Conservation (phyloP, 305 asterid species). For the Solanum hybrid region DNA sequence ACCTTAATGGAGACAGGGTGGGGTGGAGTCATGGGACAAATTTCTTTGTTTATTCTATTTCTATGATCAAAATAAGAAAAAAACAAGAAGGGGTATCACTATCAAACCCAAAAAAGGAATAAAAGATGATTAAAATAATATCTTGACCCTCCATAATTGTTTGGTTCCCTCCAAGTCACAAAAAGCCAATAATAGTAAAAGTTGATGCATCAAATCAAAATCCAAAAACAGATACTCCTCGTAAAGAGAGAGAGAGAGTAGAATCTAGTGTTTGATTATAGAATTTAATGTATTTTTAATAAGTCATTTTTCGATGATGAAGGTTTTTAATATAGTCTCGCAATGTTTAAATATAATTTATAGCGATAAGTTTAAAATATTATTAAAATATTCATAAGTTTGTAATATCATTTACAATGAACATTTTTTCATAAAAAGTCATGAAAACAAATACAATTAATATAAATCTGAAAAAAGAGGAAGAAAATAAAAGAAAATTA, state of each 20-base stretch:
- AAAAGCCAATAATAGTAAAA: not conserved
- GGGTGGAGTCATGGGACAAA: not conserved
- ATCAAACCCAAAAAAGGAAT: not conserved
- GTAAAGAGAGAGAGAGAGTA: not conserved
- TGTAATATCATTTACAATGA: not conserved
- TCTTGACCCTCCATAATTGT: not conserved
- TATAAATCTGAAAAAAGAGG: not conserved
- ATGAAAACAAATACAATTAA: too few relatives aligned
- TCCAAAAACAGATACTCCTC: not conserved
- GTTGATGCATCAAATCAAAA: not conserved
- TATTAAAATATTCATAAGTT: too few relatives aligned
- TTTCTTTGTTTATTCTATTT: too few relatives aligned
- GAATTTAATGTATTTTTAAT: too few relatives aligned
- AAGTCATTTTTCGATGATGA: too few relatives aligned
- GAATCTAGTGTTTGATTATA: not conserved
- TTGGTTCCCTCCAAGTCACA: not conserved
- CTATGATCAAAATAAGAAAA: not conserved
- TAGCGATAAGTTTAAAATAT: not conserved
- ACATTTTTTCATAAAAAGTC: not conserved
- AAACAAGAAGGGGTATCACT: not conserved
- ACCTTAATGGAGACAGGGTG: not conserved
- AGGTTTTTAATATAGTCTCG: not conserved
- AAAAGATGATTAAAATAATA: not conserved
- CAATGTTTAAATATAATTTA: too few relatives aligned
- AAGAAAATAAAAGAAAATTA: too few relatives aligned